A percentile compares a stretch with the other conserved stretches of the same genome.
phyloP scores from a whole-genome alignment of 306 rosid genomes.

The Casuarina equisetifolia region DNA sequence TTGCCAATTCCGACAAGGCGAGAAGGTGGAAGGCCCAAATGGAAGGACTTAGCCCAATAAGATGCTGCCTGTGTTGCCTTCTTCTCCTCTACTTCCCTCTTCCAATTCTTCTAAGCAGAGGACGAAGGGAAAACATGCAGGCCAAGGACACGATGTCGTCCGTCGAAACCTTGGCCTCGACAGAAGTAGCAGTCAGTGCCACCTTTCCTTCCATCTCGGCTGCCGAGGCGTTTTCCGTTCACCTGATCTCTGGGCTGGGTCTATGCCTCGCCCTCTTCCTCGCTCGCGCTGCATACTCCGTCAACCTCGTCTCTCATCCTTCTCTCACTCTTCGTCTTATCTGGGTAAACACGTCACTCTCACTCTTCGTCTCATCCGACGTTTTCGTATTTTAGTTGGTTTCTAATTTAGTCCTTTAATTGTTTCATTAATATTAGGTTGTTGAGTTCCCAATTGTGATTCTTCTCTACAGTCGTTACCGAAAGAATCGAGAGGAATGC shows the following conservation, averaged over 20 bases:
- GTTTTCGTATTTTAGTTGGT: neutral
- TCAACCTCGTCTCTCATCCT: constrained; percentile 47
- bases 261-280: constrained; percentile 32
- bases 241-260: constrained; percentile 33
- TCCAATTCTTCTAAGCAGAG: too few species aligned
- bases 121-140: neutral
- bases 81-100: too few species aligned
- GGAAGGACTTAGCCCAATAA: too few species aligned
- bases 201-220: constrained; percentile 4
- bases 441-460: constrained; percentile 42
- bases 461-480: constrained; percentile 49
- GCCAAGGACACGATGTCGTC: neutral
- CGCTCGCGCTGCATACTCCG: constrained; percentile 32
- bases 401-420: neutral
- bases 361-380: constrained; percentile 15
- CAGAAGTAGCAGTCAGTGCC: neutral
- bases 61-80: too few species aligned
- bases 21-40: too few species aligned
- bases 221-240: constrained; percentile 30
- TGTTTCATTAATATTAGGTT: constrained; percentile 21
- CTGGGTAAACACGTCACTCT: constrained; percentile 32
- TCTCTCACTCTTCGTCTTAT: constrained; percentile 40
- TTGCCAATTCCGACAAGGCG: too few species aligned
- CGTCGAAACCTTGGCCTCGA: constrained; percentile 2
- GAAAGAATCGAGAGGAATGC: constrained; percentile 35